A percentile compares a stretch with the other conserved stretches of the same genome.
phyloP scores from a whole-genome alignment of 352 stramenopile species.

The Globisporangium lucens region DNA sequence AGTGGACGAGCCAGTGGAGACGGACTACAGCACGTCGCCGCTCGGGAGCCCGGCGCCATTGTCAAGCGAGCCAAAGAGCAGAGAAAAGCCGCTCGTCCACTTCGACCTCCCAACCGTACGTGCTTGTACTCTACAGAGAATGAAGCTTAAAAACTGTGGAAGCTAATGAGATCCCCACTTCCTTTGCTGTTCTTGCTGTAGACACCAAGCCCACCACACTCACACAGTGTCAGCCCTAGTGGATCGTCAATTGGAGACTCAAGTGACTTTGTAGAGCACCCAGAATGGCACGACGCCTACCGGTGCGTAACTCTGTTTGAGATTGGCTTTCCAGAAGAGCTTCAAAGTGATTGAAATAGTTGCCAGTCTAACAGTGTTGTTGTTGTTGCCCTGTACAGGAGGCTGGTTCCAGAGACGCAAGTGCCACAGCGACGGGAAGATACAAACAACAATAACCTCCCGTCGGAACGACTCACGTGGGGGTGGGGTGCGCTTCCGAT shows the following conservation, averaged over 20 bases:
- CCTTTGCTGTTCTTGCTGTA: neutral
- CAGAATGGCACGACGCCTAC: conserved; percentile 35
- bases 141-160: neutral
- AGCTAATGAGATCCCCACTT: neutral
- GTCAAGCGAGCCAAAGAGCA: neutral
- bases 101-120: conserved; percentile 7
- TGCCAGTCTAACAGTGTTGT: neutral
- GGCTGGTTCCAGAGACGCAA: conserved; percentile 11
- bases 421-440: conserved; percentile 10
- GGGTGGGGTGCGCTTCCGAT: conserved; percentile 50
- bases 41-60: conserved; percentile 39
- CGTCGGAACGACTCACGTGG: conserved; percentile 47
- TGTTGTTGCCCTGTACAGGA: neutral
- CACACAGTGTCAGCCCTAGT: conserved; percentile 5
- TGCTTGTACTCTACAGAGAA: neutral
- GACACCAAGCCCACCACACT: conserved; percentile 2
- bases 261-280: conserved; percentile 1
- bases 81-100: conserved; percentile 3
- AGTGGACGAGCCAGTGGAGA: conserved; percentile 50
- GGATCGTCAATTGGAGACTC: conserved; percentile 1
- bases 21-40: conserved; percentile 66
- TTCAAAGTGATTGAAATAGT: neutral
- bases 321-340: neutral
- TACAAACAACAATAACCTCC: conserved; percentile 5
- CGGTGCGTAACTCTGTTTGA: conserved; percentile 13